phyloP scores from a whole-genome alignment of 73 alveolate species.

The Symbiodinium pilosum region DNA sequence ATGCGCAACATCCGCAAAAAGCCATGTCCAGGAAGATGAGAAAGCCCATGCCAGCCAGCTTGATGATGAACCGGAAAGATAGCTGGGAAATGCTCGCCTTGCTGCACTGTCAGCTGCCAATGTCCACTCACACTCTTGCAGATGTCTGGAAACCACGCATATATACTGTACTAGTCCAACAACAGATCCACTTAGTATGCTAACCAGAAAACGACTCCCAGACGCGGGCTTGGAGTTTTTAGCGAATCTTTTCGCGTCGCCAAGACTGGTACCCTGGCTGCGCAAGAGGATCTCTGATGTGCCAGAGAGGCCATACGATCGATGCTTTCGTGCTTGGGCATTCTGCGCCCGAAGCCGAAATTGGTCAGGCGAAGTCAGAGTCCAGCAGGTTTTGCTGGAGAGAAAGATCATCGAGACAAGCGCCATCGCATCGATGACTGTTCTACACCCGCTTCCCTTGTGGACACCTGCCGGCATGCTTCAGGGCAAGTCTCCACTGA shows the following conservation, averaged over 20 bases:
- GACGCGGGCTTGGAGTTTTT: not conserved
- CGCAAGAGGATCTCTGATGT: too few species aligned
- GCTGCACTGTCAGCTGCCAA: not conserved
- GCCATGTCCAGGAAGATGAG: conserved; percentile 5
- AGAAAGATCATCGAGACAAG: too few species aligned
- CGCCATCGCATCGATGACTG: too few species aligned
- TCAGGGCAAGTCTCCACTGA: too few species aligned
- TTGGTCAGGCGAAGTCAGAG: not conserved
- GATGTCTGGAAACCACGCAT: not conserved
- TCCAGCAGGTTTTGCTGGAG: not conserved
- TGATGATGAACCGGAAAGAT: not conserved
- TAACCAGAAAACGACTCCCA: not conserved
- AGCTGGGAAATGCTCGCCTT: not conserved
- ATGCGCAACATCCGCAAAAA: not conserved
- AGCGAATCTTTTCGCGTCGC: not conserved
- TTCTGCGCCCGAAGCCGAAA: not conserved
- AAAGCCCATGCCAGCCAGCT: not conserved
- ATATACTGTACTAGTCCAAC: not conserved
- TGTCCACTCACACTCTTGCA: not conserved
- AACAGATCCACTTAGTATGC: not conserved
- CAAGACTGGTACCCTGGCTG: not conserved
- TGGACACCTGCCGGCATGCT: too few species aligned
- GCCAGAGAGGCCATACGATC: too few species aligned
- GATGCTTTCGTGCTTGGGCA: not conserved
- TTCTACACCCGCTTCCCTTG: too few species aligned